Evolutionary conservation across 176 grass and related monocot species (phyloP).

Genomic region (Triticum dicoccoides): DNA sequence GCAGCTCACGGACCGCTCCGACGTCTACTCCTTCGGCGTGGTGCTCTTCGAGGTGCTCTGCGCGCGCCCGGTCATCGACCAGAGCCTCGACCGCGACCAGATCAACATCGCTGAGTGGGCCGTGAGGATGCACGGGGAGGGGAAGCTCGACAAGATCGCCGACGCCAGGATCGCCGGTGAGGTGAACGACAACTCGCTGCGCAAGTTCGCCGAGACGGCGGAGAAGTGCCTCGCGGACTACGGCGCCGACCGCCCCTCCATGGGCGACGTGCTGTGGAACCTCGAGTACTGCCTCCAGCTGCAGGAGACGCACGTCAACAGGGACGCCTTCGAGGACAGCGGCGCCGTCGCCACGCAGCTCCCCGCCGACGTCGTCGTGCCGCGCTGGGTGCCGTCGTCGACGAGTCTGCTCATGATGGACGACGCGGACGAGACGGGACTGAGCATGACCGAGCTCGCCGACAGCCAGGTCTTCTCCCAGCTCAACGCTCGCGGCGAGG

Average conservation of each 20-base stretch:
- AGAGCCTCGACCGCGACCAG: constrained; percentile 40
- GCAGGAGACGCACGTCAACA: constrained; percentile 46
- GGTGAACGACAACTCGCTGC: constrained; percentile 53
- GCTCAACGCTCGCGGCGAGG: constrained; percentile 37
- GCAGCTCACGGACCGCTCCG: constrained; percentile 69
- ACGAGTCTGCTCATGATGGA: constrained; percentile 28
- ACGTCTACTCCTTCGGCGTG: constrained; percentile 87
- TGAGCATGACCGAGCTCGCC: background rate
- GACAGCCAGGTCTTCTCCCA: constrained; percentile 54
- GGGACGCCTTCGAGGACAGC: constrained; percentile 55
- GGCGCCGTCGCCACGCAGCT: constrained; percentile 35
- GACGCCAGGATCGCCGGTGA: constrained; percentile 42
- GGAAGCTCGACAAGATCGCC: constrained; percentile 34
- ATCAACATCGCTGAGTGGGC: constrained; percentile 75
- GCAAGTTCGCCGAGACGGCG: constrained; percentile 58
- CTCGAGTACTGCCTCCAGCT: constrained; percentile 68
- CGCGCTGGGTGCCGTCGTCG: constrained; percentile 34
- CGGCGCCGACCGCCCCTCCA: constrained; percentile 52
- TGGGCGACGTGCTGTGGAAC: constrained; percentile 74
- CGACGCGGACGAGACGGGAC: background rate
- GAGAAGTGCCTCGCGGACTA: constrained; percentile 59
- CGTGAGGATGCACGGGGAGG: constrained; percentile 17
- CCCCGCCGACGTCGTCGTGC: constrained; percentile 33
- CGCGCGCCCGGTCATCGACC: constrained; percentile 72
- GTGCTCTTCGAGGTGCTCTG: constrained; percentile 70